These are phyloP conservation scores for Tolypocladium nubicola DNA, from an alignment of 2,329 filamentous ascomycete species.

Conservation along the genomic window DNA sequence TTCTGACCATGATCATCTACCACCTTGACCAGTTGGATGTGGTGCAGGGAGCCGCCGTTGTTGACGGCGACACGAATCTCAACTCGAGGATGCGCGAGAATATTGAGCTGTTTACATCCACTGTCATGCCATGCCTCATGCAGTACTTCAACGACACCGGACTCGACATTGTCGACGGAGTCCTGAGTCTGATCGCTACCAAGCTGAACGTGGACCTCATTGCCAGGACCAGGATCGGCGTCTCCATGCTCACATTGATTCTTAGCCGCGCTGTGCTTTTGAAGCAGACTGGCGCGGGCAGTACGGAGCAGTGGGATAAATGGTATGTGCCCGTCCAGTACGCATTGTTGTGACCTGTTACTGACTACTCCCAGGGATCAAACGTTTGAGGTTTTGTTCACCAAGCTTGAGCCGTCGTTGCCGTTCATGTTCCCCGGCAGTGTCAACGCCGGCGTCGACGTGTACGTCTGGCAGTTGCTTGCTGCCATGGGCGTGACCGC, in stretches of 20 bases:
- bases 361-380: conserved; percentile 46
- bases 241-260: conserved; percentile 86
- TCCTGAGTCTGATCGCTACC: conserved; percentile 75
- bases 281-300: conserved; percentile 65
- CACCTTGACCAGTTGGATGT: conserved; percentile 90
- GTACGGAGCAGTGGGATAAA: conserved; percentile 65
- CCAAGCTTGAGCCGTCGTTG: conserved; percentile 72
- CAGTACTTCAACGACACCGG: conserved; percentile 85
- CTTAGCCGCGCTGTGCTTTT: conserved; percentile 88
- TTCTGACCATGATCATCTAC: conserved; percentile 90
- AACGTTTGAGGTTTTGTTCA: conserved; percentile 81
- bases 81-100: conserved; percentile 75
- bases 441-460: conserved; percentile 83
- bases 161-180: conserved; percentile 80
- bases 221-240: conserved; percentile 75
- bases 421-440: conserved; percentile 82
- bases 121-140: conserved; percentile 84
- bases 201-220: conserved; percentile 78
- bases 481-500: conserved; percentile 91
- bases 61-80: conserved; percentile 59
- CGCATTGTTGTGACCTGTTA: not conserved
- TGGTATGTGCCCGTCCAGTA: conserved; percentile 44
- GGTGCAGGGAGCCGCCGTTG: conserved; percentile 68
- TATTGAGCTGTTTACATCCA: conserved; percentile 78
- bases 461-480: conserved; percentile 97